A percentile compares a stretch with the other conserved stretches of the same genome.
These are phyloP conservation scores for Rhododendron williamsianum DNA, from an alignment of 148 eudicot species.

Conservation along the genomic window DNA sequence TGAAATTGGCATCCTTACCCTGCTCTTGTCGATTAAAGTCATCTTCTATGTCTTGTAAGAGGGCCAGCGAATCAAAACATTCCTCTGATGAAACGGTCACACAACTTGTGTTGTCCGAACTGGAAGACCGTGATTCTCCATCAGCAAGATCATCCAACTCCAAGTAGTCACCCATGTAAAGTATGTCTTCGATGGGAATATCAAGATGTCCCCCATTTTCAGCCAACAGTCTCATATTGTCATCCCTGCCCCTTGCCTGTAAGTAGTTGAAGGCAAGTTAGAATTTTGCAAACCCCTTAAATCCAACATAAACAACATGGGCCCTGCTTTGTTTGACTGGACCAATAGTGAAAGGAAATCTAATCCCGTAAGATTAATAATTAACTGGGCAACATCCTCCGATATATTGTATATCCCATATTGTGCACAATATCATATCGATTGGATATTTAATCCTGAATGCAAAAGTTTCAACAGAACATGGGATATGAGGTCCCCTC, in stretches of 20 bases:
- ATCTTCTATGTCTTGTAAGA: slow-evolving; percentile 34
- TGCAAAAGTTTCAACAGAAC: neutral
- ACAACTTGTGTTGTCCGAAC: slow-evolving; percentile 44
- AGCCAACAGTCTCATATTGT: slow-evolving; percentile 2
- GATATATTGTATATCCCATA: neutral
- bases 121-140: slow-evolving; percentile 35
- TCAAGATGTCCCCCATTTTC: neutral
- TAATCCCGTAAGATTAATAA: neutral
- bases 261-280: neutral
- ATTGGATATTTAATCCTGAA: neutral
- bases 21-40: slow-evolving; percentile 6
- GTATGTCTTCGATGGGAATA: neutral
- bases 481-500: neutral
- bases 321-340: neutral
- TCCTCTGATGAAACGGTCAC: slow-evolving; percentile 41
- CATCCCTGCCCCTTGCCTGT: slow-evolving; percentile 18
- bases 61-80: slow-evolving; percentile 31
- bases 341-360: neutral
- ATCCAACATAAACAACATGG: neutral
- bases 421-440: neutral
- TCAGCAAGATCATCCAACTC: slow-evolving; percentile 49
- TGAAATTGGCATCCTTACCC: slow-evolving; percentile 19
- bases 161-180: slow-evolving; percentile 41
- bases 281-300: neutral
- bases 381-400: neutral